Evolutionary conservation across 345 rosid species (phyloP).

Genomic region (Populus deltoides): DNA sequence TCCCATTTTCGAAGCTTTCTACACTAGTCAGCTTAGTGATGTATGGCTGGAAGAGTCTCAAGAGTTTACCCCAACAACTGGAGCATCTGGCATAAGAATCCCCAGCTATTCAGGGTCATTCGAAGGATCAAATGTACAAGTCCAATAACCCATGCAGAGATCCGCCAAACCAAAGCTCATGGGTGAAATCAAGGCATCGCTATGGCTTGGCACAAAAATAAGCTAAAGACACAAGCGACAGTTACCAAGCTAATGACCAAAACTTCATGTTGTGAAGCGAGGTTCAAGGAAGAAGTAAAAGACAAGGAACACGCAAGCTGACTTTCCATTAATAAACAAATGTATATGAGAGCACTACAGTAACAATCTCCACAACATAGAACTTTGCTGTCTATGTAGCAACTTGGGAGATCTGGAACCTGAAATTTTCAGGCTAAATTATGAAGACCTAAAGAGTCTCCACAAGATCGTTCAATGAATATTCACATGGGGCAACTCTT

Average conservation of each 20-base stretch:
- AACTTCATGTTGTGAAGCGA: background rate
- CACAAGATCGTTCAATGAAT: background rate
- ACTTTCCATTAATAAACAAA: background rate
- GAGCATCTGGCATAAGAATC: background rate
- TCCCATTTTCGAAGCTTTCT: background rate
- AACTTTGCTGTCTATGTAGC: background rate
- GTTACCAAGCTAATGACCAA: background rate
- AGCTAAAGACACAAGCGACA: background rate
- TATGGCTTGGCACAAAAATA: background rate
- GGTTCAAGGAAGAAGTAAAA: background rate
- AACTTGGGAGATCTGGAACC: background rate
- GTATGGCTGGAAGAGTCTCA: background rate
- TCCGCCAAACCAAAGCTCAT: background rate
- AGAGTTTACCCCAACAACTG: background rate
- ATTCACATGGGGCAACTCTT: background rate
- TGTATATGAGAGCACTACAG: background rate
- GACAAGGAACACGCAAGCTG: background rate
- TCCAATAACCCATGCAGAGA: background rate
- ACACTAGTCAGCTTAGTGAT: too few relatives aligned
- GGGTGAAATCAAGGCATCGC: background rate
- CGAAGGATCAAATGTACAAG: background rate
- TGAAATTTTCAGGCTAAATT: background rate
- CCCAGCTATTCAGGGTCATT: background rate
- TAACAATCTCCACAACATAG: background rate
- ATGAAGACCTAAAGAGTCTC: background rate